Conservation (phyloP, 192 early-diverging fungal genomes). For the Paraglomus occultum region DNA sequence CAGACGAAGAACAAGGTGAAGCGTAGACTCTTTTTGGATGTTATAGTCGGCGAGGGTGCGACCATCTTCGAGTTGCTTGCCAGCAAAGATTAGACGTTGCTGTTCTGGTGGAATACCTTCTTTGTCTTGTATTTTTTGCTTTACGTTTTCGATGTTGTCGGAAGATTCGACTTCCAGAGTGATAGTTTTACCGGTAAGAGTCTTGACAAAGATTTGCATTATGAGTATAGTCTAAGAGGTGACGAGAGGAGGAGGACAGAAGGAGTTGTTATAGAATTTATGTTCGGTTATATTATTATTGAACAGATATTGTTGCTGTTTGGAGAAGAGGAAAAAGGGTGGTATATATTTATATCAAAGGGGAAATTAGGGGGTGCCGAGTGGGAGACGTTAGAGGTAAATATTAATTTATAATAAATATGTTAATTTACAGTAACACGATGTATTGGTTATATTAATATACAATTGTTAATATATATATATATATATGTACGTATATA, state of each 20-base stretch:
- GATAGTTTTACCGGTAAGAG: conserved; percentile 77
- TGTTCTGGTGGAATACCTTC: conserved; percentile 78
- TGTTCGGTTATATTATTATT: too few species aligned
- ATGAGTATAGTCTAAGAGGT: not conserved
- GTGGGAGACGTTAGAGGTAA: too few species aligned
- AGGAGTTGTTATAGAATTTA: too few species aligned
- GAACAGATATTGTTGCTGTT: too few species aligned
- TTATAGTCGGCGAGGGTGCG: conserved; percentile 73
- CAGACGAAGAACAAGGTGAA: conserved; percentile 68
- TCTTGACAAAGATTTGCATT: conserved; percentile 80
- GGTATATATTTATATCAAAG: too few species aligned
- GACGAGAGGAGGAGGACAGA: not conserved
- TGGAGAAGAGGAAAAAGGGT: too few species aligned
- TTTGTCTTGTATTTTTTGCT: conserved; percentile 80
- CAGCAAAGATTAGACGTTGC: conserved; percentile 79
- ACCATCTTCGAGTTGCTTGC: conserved; percentile 77
- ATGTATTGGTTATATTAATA: too few species aligned
- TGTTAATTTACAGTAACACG: too few species aligned
- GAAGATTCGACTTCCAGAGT: conserved; percentile 74
- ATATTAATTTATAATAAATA: too few species aligned
- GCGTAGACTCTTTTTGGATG: conserved; percentile 71
- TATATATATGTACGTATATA: too few species aligned
- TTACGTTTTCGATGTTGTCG: conserved; percentile 73
- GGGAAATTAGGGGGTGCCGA: too few species aligned
- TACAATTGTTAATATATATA: too few species aligned